Conservation (phyloP, 805 yeast genomes). For the Ogataea salicorniae region DNA sequence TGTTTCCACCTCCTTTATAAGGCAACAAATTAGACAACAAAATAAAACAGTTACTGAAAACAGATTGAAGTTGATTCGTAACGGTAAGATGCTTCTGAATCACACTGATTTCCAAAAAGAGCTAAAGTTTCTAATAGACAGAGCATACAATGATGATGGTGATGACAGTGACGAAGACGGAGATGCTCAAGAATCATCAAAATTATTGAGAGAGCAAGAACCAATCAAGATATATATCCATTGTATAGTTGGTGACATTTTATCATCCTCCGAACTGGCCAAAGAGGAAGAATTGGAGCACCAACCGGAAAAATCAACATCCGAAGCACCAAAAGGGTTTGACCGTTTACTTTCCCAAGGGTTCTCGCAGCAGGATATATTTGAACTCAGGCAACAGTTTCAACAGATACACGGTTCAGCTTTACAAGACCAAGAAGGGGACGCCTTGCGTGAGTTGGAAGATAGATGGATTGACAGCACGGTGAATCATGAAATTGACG, state of each 20-base stretch:
- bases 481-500: constrained; percentile 48
- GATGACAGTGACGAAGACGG: constrained; percentile 12
- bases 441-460: constrained; percentile 62
- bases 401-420: constrained; percentile 56
- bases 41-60: constrained; percentile 30
- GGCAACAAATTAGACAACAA: constrained; percentile 37
- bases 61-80: constrained; percentile 60
- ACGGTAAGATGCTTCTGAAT: constrained; percentile 61
- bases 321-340: constrained; percentile 76
- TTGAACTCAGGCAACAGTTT: constrained; percentile 69
- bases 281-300: constrained; percentile 57
- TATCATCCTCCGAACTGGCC: constrained; percentile 49
- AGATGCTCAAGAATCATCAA: neutral
- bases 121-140: constrained; percentile 25
- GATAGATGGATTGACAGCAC: constrained; percentile 87
- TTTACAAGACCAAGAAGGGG: constrained; percentile 30
- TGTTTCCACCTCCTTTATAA: constrained; percentile 35
- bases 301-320: constrained; percentile 46
- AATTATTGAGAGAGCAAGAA: constrained; percentile 1
- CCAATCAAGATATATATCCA: constrained; percentile 55
- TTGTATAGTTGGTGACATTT: constrained; percentile 69
- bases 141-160: constrained; percentile 13
- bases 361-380: constrained; percentile 71
- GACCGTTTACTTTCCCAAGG: constrained; percentile 82
- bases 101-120: constrained; percentile 51